Conservation (phyloP, 176 grass and related monocot species). For the Aegilops speltoides region DNA sequence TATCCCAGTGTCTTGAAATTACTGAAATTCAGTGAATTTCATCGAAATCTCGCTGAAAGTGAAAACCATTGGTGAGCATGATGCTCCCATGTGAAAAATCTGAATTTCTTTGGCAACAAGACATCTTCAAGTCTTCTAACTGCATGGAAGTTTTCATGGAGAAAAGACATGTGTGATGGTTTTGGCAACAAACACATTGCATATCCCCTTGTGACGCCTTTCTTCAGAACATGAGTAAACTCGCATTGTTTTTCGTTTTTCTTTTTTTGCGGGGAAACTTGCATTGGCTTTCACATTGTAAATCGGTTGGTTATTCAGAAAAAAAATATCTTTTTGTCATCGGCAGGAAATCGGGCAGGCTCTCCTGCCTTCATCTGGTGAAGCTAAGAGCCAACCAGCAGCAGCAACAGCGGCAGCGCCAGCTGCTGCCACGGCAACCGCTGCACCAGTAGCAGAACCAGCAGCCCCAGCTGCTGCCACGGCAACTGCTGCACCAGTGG, state of each 20-base stretch:
- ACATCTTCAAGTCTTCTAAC: neutral
- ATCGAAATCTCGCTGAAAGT: too few species aligned
- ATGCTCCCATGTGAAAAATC: too few species aligned
- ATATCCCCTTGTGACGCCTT: neutral
- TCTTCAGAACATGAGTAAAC: neutral
- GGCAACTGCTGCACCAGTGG: constrained; percentile 23
- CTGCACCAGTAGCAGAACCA: neutral
- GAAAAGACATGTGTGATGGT: neutral
- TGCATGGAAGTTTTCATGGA: neutral
- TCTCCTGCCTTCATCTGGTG: constrained; percentile 56
- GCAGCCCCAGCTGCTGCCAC: constrained; percentile 26
- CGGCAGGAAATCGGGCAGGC: constrained; percentile 86
- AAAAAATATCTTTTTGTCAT: constrained; percentile 13
- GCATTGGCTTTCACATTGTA: neutral
- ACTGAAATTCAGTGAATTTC: too few species aligned
- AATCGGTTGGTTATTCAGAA: neutral
- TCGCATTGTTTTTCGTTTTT: constrained; percentile 4
- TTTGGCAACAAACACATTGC: neutral
- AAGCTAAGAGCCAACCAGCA: constrained; percentile 58
- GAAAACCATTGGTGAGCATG: too few species aligned
- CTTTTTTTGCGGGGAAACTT: neutral
- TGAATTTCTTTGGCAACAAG: neutral
- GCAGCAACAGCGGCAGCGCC: constrained; percentile 14
- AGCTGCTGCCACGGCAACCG: neutral
- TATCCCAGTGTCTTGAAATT: too few species aligned